These are phyloP conservation scores for Rhododendron molle DNA, from an alignment of 148 eudicot genomes.

Conservation along the genomic window DNA sequence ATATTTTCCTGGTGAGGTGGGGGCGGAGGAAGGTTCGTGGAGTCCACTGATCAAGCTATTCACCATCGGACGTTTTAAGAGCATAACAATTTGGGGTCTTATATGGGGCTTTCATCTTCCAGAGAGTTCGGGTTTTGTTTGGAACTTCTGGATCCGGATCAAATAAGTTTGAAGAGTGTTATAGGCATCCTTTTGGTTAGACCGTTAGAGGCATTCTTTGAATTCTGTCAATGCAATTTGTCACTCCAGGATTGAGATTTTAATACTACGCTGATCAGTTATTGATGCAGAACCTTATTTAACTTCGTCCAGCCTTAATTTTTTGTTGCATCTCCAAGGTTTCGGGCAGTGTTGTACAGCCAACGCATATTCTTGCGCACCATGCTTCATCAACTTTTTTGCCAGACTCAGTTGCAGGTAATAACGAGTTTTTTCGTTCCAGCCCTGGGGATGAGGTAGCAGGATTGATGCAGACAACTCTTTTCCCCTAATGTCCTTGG, in stretches of 20 bases:
- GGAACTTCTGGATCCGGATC: no score
- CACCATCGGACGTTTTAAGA: not conserved
- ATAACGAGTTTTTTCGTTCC: not conserved
- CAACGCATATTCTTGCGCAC: no score
- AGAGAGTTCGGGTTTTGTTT: no score
- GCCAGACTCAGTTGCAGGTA: not conserved
- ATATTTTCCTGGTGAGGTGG: no score
- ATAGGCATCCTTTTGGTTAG: no score
- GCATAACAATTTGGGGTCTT: not conserved
- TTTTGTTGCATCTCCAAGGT: no score
- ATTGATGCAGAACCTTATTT: no score
- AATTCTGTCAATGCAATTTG: not conserved
- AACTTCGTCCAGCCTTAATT: no score
- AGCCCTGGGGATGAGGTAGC: not conserved
- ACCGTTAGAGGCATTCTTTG: not conserved
- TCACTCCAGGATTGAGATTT: not conserved
- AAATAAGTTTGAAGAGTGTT: not conserved
- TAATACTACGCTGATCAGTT: no score
- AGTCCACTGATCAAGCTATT: not conserved
- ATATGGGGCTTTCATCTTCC: conserved; percentile 1
- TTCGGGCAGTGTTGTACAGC: no score
- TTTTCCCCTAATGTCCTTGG: not conserved
- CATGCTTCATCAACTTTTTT: not conserved
- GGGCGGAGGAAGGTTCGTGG: not conserved
- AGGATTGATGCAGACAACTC: not conserved